Conservation (phyloP, 139 green algal species). For the Coelastrella sp. region DNA sequence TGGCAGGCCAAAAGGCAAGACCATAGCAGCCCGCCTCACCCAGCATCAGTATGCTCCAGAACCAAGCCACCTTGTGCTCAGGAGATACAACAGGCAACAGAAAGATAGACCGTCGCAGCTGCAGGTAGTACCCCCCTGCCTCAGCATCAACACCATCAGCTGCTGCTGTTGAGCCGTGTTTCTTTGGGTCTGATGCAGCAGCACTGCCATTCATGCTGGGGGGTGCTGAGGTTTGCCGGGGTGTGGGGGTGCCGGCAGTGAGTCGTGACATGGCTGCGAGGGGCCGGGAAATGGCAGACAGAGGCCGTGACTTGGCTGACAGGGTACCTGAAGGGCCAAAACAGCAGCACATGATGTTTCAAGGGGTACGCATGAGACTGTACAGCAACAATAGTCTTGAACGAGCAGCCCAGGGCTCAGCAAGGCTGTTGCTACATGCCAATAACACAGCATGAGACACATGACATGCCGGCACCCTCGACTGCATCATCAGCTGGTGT, state of each 20-base stretch:
- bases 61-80: not conserved
- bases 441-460: too few relatives aligned
- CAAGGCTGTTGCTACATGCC: too few relatives aligned
- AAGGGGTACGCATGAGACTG: too few relatives aligned
- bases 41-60: constrained; percentile 37
- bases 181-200: not conserved
- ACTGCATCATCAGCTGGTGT: too few relatives aligned
- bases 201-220: not conserved
- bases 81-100: constrained; percentile 26
- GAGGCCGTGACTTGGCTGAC: not conserved
- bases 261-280: not conserved
- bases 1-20: not conserved
- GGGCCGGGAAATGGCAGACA: not conserved
- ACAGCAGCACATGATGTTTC: too few relatives aligned
- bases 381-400: too few relatives aligned
- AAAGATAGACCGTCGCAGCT: constrained; percentile 11
- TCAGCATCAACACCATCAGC: constrained; percentile 2
- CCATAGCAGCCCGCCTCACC: not conserved
- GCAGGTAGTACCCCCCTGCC: not conserved
- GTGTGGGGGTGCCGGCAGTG: not conserved
- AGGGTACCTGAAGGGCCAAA: not conserved
- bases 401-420: too few relatives aligned
- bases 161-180: not conserved
- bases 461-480: too few relatives aligned
- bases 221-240: not conserved